Percentiles rank a stretch among this genome's conserved stretches.
Evolutionary conservation across 192 early-diverging fungal species (phyloP).

Genomic region (Umbelopsis sp.): DNA sequence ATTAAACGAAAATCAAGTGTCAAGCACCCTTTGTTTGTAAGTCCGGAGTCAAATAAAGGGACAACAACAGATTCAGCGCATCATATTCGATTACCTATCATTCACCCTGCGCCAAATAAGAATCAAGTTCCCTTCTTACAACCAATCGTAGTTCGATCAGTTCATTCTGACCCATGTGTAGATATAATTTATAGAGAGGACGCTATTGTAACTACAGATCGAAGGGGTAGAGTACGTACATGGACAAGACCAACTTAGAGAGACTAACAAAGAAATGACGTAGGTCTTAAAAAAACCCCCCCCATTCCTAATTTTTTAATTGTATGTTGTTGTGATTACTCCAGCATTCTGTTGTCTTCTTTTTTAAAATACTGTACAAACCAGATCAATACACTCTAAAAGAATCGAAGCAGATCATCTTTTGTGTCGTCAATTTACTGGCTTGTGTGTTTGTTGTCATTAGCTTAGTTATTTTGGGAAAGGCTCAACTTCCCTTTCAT

Average conservation of each 20-base stretch:
- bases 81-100: constrained; percentile 22
- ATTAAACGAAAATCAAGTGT: neutral
- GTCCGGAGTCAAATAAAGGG: constrained; percentile 12
- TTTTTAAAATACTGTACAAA: no score
- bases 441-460: no score
- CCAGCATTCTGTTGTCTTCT: neutral
- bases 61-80: constrained; percentile 2
- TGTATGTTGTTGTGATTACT: no score
- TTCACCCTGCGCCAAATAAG: constrained; percentile 33
- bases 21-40: constrained; percentile 12
- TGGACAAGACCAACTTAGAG: constrained; percentile 30
- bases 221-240: constrained; percentile 31
- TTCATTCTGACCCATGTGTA: constrained; percentile 37
- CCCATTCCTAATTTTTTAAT: neutral
- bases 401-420: no score
- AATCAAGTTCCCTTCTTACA: constrained; percentile 38
- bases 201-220: constrained; percentile 35
- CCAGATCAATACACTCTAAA: no score
- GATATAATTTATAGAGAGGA: constrained; percentile 31
- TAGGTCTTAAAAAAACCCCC: no score
- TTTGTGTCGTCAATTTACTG: neutral
- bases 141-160: constrained; percentile 21
- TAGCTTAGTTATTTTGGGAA: neutral
- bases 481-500: no score
- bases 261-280: no score